Conservation (phyloP, 768 basidiomycete genomes). For the Mycena polygramma region DNA sequence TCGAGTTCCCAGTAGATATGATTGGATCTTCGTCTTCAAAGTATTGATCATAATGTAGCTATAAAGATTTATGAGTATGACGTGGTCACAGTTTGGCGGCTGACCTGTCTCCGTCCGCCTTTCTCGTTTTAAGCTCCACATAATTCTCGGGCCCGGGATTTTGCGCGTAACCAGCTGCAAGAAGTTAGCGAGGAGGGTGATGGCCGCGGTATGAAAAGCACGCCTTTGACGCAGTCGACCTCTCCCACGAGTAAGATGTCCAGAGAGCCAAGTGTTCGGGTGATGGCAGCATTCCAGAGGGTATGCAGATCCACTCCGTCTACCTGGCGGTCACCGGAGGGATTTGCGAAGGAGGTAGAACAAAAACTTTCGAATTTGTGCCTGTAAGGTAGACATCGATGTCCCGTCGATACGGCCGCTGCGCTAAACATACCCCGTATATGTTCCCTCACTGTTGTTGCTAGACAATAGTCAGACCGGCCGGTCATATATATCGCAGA, state of each 20-base stretch:
- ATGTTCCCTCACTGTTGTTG: not conserved
- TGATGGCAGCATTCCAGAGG: constrained; percentile 18
- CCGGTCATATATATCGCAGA: not conserved
- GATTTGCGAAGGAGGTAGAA: not conserved
- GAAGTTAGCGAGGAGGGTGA: not conserved
- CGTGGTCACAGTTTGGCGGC: not conserved
- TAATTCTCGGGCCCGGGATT: constrained; percentile 23
- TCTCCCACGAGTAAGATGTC: constrained; percentile 28
- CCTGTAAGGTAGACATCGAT: constrained; percentile 1
- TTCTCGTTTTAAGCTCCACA: constrained; percentile 28
- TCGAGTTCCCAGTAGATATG: constrained; percentile 16
- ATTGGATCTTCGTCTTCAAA: constrained; percentile 21
- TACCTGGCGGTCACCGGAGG: not conserved
- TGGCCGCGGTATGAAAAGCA: not conserved
- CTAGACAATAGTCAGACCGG: not conserved
- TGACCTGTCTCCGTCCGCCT: not conserved
- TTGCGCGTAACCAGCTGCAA: constrained; percentile 9
- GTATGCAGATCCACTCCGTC: constrained; percentile 12
- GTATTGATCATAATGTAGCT: not conserved
- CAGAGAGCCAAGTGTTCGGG: constrained; percentile 19
- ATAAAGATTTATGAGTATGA: not conserved
- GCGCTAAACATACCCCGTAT: constrained; percentile 10
- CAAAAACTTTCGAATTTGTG: constrained; percentile 27
- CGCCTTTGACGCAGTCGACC: constrained; percentile 31
- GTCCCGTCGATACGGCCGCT: not conserved